Evolutionary conservation across 768 basidiomycete species (phyloP), one percentile per base, ranked within the genome.

Genomic region (Russula dissimulans): DNA sequence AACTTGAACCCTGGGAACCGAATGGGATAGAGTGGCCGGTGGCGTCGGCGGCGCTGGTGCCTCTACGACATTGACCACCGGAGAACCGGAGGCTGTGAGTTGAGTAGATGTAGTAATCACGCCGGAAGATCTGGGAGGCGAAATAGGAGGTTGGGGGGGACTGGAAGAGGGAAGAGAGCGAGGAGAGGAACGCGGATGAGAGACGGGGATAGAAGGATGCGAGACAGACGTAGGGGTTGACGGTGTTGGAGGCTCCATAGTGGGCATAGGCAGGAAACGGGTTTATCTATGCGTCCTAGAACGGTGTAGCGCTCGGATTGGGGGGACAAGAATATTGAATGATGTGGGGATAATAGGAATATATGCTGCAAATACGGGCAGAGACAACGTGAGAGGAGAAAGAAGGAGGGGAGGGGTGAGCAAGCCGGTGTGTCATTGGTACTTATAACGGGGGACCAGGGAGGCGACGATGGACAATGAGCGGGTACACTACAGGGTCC

Each of bases 131-230:
- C 58, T 66, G 44, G 65, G 65, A 34, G 65, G 65, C 0, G 65
- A 66, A 34, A 66, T 66, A 22, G 65, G 65, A 38, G 65, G 65
- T 51, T 66, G 65, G 50, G 62, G 38, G 1, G 59, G 53, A 49
- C 50, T 60, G 11, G 55, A 49, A 14, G 55, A 52, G 41, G 63
- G 18, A n/a, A 52, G 43, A 49, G 65, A 64, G 47, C 59, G 65
- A 15, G 65, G 63, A 42, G 65, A 66, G 31, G 65, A 66, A 45
- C 65, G 62, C 45, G 65, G 65, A 48, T 64, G 65, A 54, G 65
- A 66, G 48, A 66, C 49, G 17, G 65, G 65, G 34, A 66, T 64
- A 56, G 65, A 50, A 47, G 65, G 59, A 42, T 63, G 57, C 42
- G 56, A 39, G 48, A 55, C 54, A 39, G 57, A 55, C n/a, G 56